phyloP scores from a whole-genome alignment of 2,329 filamentous ascomycete genomes.

The Colletotrichum salicis region DNA sequence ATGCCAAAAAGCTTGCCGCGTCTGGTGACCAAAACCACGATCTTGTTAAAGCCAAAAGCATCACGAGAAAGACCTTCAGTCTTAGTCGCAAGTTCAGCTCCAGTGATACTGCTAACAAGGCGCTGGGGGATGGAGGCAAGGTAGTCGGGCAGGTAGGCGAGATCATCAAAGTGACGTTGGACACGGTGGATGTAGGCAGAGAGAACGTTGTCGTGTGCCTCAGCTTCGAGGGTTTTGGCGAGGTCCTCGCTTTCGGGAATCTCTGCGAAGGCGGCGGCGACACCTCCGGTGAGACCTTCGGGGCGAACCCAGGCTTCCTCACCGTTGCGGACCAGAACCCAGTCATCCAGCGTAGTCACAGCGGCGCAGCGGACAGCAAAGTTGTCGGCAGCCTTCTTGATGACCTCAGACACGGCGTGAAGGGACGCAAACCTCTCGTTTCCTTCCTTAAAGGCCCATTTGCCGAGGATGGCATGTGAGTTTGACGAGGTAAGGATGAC shows the following conservation, averaged over 20 bases:
- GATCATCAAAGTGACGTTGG: conserved; percentile 81
- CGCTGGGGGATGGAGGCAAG: conserved; percentile 75
- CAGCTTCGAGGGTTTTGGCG: conserved; percentile 83
- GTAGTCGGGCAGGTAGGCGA: conserved; percentile 80
- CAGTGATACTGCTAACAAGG: conserved; percentile 72
- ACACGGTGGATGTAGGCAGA: conserved; percentile 90
- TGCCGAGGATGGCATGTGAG: conserved; percentile 79
- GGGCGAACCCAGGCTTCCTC: conserved; percentile 81
- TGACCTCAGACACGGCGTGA: conserved; percentile 83
- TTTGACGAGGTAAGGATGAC: conserved; percentile 78
- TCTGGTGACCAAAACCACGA: conserved; percentile 82
- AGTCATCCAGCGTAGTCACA: conserved; percentile 75
- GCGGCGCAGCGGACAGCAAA: conserved; percentile 84
- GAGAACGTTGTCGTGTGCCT: conserved; percentile 83
- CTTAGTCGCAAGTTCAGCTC: conserved; percentile 59
- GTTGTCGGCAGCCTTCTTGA: conserved; percentile 73
- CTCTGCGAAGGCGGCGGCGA: conserved; percentile 84
- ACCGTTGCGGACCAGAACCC: conserved; percentile 86
- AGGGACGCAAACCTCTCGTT: conserved; percentile 59
- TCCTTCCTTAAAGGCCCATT: conserved; percentile 71
- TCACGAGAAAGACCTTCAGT: conserved; percentile 68
- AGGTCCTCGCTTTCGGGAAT: conserved; percentile 78
- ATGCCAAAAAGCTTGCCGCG: conserved; percentile 84
- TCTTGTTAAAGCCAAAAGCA: conserved; percentile 88
- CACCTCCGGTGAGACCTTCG: conserved; percentile 83